Evolutionary conservation across 106 monocot genomes (phyloP), one percentile per base, ranked within the genome.

Genomic region (Dendrobium officinale): DNA sequence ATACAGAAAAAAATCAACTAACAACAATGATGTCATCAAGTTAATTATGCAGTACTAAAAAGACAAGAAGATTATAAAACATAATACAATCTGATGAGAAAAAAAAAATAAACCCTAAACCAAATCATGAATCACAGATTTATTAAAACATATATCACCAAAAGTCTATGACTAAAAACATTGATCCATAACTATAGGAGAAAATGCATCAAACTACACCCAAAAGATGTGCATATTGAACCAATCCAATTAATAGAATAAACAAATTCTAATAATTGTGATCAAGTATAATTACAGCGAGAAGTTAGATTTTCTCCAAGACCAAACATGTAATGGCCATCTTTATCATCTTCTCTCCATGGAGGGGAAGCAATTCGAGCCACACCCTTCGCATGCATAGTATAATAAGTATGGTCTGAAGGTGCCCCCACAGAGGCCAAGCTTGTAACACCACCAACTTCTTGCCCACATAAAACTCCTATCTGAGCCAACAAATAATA

Each of bases 321-420:
- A 15, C 83, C 92, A 92, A 94, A 98, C 77, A 89, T 90, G 87
- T 91, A 98, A 89, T 94, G 97, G 7, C 97, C 97, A 87, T 98
- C 92, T 82, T 92, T 98, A 85, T 94, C 94, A 88, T 94, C 94
- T 83, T 90, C 92, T 89, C 97, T 90, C 89, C 86, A 88, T 77
- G 97, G 97, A 55, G 94, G 97, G 74, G 97, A 98, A 88, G 83
- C 85, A 72, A 86, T 83, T 84, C 82, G 86, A 78, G 80, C 82
- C 82, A 88, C 73, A 81, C 82, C 90, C 79, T 89, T 92, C 22
- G 77, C 68, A 89, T 85, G 80, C 48, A 87, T 17, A 77, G 85
- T 87, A 86, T 86, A 81, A 85, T 77, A 72, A 85, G 78, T 81
- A 85, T 76, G 22, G 82, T 84, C 79, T 73, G 86, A 79, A 79